A percentile compares a stretch with the other conserved stretches of the same genome.
Conservation (phyloP, 306 rosid genomes). For the Cucurbita argyrosperma region DNA sequence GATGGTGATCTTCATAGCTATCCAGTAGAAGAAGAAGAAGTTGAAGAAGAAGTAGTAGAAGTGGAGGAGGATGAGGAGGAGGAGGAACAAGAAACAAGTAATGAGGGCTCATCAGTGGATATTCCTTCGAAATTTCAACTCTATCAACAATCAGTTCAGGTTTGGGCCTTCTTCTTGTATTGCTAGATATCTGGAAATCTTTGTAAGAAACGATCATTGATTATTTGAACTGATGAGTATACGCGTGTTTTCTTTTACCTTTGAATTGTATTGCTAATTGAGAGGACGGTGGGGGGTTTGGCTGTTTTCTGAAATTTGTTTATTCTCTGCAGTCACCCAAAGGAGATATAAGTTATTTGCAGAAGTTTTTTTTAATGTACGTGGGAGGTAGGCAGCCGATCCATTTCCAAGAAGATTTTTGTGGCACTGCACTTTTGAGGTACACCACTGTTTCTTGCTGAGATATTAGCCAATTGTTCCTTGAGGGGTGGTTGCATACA, state of each 20-base stretch:
- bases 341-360: constrained; percentile 86
- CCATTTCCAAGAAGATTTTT: constrained; percentile 86
- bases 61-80: neutral
- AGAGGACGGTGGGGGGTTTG: neutral
- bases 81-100: constrained; percentile 7
- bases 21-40: constrained; percentile 7
- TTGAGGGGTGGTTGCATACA: neutral
- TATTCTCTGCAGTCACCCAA: constrained; percentile 57
- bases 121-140: constrained; percentile 71
- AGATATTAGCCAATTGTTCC: neutral
- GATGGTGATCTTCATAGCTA: constrained; percentile 5
- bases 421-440: constrained; percentile 90
- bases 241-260: neutral
- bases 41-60: neutral
- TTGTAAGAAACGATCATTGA: neutral
- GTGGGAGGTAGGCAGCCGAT: constrained; percentile 84
- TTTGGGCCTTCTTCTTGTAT: constrained; percentile 12
- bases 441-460: constrained; percentile 1
- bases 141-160: constrained; percentile 89
- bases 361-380: constrained; percentile 74
- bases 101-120: constrained; percentile 24
- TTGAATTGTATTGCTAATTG: neutral
- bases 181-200: neutral
- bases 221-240: neutral
- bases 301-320: constrained; percentile 5